These are phyloP conservation scores for Jimgerdemannia flammicorona DNA, from an alignment of 192 early-diverging fungal species.

Conservation along the genomic window DNA sequence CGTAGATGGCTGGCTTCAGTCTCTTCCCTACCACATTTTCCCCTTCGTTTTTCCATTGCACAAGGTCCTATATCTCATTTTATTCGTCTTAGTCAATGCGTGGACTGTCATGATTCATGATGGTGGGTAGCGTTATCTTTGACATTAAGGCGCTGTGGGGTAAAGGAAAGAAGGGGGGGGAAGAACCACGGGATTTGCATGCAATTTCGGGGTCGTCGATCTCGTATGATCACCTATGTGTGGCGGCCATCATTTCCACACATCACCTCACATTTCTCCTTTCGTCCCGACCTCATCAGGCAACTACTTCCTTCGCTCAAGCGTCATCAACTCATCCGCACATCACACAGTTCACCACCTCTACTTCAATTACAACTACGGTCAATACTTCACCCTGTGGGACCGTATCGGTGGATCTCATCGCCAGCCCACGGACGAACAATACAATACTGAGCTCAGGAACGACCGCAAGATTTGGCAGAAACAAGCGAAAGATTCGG, in stretches of 20 bases:
- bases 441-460: slow-evolving; percentile 56
- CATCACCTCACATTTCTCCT: no score
- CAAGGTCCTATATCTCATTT: slow-evolving; percentile 80
- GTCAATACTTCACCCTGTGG: slow-evolving; percentile 98
- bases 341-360: slow-evolving; percentile 98
- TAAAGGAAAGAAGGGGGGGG: no score
- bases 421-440: slow-evolving; percentile 62
- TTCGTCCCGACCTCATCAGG: slow-evolving; percentile 25
- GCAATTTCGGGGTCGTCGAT: no score
- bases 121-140: slow-evolving; percentile 57
- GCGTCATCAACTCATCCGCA: slow-evolving; percentile 82
- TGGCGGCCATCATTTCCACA: no score
- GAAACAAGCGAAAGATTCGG: slow-evolving; percentile 61
- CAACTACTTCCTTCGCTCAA: slow-evolving; percentile 65
- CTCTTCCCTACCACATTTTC: slow-evolving; percentile 90
- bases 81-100: slow-evolving; percentile 87
- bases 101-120: slow-evolving; percentile 99
- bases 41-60: slow-evolving; percentile 91
- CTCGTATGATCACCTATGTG: no score
- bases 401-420: slow-evolving; percentile 69
- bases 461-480: slow-evolving; percentile 61
- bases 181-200: not conserved
- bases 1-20: slow-evolving; percentile 93
- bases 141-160: no score
- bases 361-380: slow-evolving; percentile 99